Base-by-base conservation (phyloP, 2,329 filamentous ascomycete species). In the Ambrosiella beaveri region DNA sequence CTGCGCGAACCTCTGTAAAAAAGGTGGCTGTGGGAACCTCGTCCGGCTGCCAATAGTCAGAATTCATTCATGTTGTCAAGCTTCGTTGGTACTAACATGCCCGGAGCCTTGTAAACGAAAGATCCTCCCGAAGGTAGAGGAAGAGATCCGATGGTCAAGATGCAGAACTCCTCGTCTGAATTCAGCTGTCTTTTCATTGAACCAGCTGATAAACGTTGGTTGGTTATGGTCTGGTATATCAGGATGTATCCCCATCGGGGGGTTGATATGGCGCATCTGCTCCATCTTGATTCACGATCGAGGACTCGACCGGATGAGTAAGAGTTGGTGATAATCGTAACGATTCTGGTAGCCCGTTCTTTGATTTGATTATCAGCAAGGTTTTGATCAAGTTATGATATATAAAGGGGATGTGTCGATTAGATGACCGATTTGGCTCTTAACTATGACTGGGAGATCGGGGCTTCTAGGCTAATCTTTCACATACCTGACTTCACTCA, bases 1-100 rank as follows among this genome's bases (percentile, higher is more conserved):
- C 88, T 37, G 87, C 88, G 36, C 87, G 82, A 59, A 93, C 71
- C 68, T 93, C 88, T 19, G 81, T 85, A 62, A 87, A 81, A 68
- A 91, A 89, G 61, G 77, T 82, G 40, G 85, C 78, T 41, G 80
- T 80, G 60, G 77, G 76, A 54, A 88, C 80, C 65, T 85, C 81
- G 54, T 81, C 75, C 38, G 79, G 78, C 84, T 88, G 60, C 39
- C 8, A 11, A 55, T 15, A 35, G 38, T 53, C 41, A 35, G 59
- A 61, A 8, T 4, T 59, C 3, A 27, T 27, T 27, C 27, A 27
- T 27, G 3, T 27, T 27, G 27, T 27, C 27, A 27, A 27, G 27
- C 27, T 27, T 27, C 3, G 3, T 11, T 41, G 11, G 4, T 8
- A 69, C 76, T 65, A 70, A 84, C 81, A 74, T 85, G 82, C 57